Evolutionary conservation across 352 stramenopile species (phyloP), one percentile per base, ranked within the genome.

Genomic region (Phytophthora tentaculata): DNA sequence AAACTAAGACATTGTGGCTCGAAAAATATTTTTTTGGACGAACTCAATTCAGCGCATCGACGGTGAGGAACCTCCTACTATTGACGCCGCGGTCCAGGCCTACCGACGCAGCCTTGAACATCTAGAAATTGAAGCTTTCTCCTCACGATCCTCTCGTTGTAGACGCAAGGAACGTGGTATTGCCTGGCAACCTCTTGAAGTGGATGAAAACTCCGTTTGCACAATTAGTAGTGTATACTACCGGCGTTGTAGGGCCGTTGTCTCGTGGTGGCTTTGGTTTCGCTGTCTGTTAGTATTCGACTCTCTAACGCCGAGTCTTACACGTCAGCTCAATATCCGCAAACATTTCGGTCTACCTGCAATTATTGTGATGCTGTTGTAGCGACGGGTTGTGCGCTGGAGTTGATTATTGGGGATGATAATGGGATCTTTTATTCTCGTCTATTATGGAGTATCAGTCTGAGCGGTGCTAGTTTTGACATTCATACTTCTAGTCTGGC

Each of bases 231-330:
- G 12, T 69, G 9, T 67, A 67, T 22, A 5, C 53, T 41, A 43
- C 37, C 5, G 57, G 64, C 6, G 35, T 63, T 8, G 12, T 68
- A 17, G 52, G 65, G 0, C 57, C n/a, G n/a, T n/a, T n/a, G n/a
- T n/a, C n/a, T n/a, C n/a, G n/a, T 88, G 80, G 76, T 66, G 60
- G 64, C 29, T 84, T 20, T 87, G 82, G 78, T 82, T 86, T 35
- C 77, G 84, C 39, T 88, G 64, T 48, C 2, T 84, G 9, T 61
- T 90, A 6, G 60, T 73, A 7, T 53, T 88, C 12, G 82, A 88
- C 44, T 77, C 80, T 19, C 37, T 88, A 26, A 86, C 74, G 5
- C 80, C 78, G 2, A 56, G 62, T 22, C 24, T 78, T 20, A 63
- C 58, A 10, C 9, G 20, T 0, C 56, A 57, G 7, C n/a, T 74